A percentile compares a stretch with the other conserved stretches of the same genome.
Conservation (phyloP, 2,329 filamentous ascomycete species). For the Meredithiella fracta region DNA sequence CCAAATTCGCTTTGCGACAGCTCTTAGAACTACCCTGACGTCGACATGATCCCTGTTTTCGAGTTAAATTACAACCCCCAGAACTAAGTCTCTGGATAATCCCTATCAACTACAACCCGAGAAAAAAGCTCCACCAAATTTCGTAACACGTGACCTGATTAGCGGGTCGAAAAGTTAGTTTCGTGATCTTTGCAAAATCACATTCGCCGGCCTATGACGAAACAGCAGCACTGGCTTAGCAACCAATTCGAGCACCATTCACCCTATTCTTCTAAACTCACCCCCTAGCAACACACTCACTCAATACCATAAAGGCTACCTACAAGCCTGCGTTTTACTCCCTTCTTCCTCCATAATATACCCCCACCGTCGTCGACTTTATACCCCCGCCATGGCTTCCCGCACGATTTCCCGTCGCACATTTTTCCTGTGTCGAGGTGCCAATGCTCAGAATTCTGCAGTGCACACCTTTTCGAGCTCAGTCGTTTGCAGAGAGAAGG, state of each 20-base stretch:
- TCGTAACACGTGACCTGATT: slow-evolving; percentile 8
- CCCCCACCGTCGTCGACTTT: too few species aligned
- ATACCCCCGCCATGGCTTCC: background rate
- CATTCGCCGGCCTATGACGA: background rate
- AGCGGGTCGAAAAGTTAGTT: slow-evolving; percentile 9
- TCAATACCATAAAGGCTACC: too few species aligned
- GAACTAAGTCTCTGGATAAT: background rate
- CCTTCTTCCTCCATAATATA: background rate
- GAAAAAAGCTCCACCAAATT: slow-evolving; percentile 5
- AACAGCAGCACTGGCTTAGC: background rate
- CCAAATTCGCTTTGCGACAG: background rate
- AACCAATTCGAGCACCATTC: background rate
- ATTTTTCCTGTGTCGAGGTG: background rate
- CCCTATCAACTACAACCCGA: background rate
- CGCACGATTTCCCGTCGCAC: slow-evolving; percentile 1
- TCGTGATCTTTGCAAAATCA: slow-evolving; percentile 4
- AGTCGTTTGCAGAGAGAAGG: background rate
- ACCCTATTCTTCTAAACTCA: background rate
- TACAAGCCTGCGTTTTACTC: background rate
- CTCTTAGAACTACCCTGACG: background rate
- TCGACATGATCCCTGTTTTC: background rate
- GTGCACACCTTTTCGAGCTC: slow-evolving; percentile 4
- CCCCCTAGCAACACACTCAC: background rate
- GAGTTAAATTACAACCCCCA: background rate
- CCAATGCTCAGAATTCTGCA: background rate